These are phyloP conservation scores for Wickerhamiella australiensis DNA, from an alignment of 805 yeast genomes.

Conservation along the genomic window DNA sequence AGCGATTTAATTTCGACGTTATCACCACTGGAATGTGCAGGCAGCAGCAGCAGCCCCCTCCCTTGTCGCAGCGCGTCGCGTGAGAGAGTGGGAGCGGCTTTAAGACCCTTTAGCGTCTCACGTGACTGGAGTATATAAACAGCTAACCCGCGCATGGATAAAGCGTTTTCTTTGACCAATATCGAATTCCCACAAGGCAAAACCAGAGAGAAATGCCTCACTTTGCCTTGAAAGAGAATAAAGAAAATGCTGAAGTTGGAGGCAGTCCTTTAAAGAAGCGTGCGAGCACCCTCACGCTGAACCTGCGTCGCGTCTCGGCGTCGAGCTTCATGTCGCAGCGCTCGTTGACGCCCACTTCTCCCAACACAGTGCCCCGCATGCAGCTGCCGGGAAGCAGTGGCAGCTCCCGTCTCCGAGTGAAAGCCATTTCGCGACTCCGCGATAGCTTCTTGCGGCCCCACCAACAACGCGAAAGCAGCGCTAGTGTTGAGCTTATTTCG, in stretches of 20 bases:
- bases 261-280: constrained; percentile 6
- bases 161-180: neutral
- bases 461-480: neutral
- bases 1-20: too few species aligned
- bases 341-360: neutral
- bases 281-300: constrained; percentile 6
- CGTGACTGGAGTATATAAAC: constrained; percentile 5
- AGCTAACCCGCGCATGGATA: neutral
- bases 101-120: constrained; percentile 1
- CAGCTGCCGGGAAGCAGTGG: neutral
- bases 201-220: neutral
- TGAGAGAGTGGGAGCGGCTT: neutral
- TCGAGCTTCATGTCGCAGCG: constrained; percentile 8
- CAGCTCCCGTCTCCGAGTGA: neutral
- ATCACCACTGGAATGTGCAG: neutral
- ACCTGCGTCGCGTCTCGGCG: constrained; percentile 9
- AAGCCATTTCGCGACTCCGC: constrained; percentile 4
- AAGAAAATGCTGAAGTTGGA: neutral
- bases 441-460: constrained; percentile 5
- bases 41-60: neutral
- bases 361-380: neutral
- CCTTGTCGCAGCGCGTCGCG: neutral
- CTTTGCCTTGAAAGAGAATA: constrained; percentile 4
- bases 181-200: neutral
- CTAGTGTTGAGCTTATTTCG: constrained; percentile 34